phyloP scores from a whole-genome alignment of 208 protist species.

The Polymyxa betae region DNA sequence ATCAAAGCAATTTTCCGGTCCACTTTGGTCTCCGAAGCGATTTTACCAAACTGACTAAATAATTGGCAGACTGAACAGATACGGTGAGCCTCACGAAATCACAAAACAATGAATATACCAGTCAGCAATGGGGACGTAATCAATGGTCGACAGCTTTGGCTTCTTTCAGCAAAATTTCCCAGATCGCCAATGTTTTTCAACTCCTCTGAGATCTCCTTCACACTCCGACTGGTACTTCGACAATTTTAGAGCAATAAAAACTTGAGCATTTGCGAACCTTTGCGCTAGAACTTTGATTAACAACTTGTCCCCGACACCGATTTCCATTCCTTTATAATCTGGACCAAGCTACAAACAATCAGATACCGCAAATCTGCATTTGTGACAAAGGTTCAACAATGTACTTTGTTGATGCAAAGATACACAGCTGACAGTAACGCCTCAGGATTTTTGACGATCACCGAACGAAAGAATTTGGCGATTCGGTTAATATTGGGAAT shows the following conservation, averaged over 20 bases:
- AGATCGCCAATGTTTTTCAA: slow-evolving; percentile 55
- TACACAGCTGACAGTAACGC: slow-evolving; percentile 5
- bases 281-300: background rate
- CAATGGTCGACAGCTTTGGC: slow-evolving; percentile 44
- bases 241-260: background rate
- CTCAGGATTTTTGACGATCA: slow-evolving; percentile 57
- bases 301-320: background rate
- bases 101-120: slow-evolving; percentile 29
- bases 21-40: background rate
- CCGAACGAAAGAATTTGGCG: slow-evolving; percentile 50
- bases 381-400: background rate
- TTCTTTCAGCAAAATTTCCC: slow-evolving; percentile 40
- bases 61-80: no score
- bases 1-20: slow-evolving; percentile 52
- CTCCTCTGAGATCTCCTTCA: slow-evolving; percentile 1
- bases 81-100: no score
- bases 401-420: slow-evolving; percentile 55
- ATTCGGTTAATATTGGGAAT: no score
- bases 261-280: background rate
- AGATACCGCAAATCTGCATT: background rate
- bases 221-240: slow-evolving; percentile 4
- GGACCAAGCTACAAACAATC: background rate
- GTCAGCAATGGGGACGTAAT: slow-evolving; percentile 44
- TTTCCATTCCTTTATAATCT: slow-evolving; percentile 51
- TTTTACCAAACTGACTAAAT: background rate